A percentile compares a stretch with the other conserved stretches of the same genome.
Conservation (phyloP, 768 basidiomycete species). For the Amyloporia xantha region DNA sequence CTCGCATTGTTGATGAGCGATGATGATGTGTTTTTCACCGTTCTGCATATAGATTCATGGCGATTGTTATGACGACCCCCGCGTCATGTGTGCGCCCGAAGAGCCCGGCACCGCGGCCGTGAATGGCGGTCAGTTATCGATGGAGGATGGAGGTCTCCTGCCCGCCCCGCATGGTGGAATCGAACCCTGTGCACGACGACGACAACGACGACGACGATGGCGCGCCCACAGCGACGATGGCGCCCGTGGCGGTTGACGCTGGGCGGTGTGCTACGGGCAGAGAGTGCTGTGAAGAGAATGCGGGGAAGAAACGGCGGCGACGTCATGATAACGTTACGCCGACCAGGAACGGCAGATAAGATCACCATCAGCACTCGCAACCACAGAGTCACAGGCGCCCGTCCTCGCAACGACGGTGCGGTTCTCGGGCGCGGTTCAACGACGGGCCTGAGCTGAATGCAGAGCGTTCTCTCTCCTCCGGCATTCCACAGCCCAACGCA, state of each 20-base stretch:
- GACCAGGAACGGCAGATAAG: slow-evolving; percentile 3
- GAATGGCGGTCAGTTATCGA: not conserved
- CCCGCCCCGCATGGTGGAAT: too few relatives aligned
- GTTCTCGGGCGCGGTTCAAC: not conserved
- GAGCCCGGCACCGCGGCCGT: not conserved
- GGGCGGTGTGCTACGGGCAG: not conserved
- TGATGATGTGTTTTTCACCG: not conserved
- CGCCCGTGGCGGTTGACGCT: not conserved
- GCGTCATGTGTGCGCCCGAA: slow-evolving; percentile 1
- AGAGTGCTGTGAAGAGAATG: not conserved
- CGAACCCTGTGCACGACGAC: not conserved
- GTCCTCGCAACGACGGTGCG: not conserved
- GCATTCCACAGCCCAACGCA: not conserved
- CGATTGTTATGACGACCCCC: slow-evolving; percentile 14
- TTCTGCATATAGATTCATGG: not conserved
- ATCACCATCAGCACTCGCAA: not conserved
- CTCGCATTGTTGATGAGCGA: not conserved
- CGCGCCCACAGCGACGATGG: not conserved
- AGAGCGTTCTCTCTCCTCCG: not conserved
- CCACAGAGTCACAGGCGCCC: not conserved
- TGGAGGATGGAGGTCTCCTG: too few relatives aligned
- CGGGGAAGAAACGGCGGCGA: slow-evolving; percentile 2
- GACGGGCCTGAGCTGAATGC: not conserved
- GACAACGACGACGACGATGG: not conserved
- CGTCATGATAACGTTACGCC: slow-evolving; percentile 10